Evolutionary conservation across 495 filamentous ascomycete genomes (phyloP).

Genomic region (Aspergillus bridgeri): DNA sequence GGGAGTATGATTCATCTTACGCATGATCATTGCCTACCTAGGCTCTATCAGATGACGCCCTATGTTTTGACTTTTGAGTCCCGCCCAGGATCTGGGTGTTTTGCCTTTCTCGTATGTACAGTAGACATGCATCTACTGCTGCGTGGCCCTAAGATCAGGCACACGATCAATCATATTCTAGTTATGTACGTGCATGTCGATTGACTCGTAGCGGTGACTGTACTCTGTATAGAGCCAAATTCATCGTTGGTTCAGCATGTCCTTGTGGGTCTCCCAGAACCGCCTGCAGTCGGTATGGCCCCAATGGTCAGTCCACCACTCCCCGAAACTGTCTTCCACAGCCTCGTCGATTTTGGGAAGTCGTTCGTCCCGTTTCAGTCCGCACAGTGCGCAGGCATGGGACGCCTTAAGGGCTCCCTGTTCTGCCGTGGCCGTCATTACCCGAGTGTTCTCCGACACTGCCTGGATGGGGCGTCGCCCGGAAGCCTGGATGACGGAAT

Average conservation of each 20-base stretch:
- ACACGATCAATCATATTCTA: too few relatives aligned
- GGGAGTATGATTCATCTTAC: too few relatives aligned
- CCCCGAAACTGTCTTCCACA: conserved; percentile 85
- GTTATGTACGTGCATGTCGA: too few relatives aligned
- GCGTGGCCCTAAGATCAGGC: too few relatives aligned
- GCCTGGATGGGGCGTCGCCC: conserved; percentile 57
- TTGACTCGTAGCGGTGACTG: too few relatives aligned
- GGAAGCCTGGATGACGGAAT: conserved; percentile 34
- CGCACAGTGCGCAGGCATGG: conserved; percentile 83
- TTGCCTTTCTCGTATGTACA: too few relatives aligned
- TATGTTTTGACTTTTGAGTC: too few relatives aligned
- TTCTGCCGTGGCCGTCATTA: conserved; percentile 51
- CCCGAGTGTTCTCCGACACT: conserved; percentile 57
- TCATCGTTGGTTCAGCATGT: conserved; percentile 62
- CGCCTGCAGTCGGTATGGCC: conserved; percentile 73
- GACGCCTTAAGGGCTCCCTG: conserved; percentile 66
- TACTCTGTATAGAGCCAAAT: not conserved
- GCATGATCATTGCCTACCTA: too few relatives aligned
- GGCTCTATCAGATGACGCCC: too few relatives aligned
- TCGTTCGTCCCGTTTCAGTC: conserved; percentile 81
- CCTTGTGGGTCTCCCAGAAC: conserved; percentile 79
- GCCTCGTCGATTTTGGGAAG: conserved; percentile 68
- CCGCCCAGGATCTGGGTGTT: too few relatives aligned
- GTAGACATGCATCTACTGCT: too few relatives aligned
- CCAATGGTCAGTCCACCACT: conserved; percentile 96